Evolutionary conservation across 768 basidiomycete species (phyloP).

Genomic region (Cystofilobasidium macerans): DNA sequence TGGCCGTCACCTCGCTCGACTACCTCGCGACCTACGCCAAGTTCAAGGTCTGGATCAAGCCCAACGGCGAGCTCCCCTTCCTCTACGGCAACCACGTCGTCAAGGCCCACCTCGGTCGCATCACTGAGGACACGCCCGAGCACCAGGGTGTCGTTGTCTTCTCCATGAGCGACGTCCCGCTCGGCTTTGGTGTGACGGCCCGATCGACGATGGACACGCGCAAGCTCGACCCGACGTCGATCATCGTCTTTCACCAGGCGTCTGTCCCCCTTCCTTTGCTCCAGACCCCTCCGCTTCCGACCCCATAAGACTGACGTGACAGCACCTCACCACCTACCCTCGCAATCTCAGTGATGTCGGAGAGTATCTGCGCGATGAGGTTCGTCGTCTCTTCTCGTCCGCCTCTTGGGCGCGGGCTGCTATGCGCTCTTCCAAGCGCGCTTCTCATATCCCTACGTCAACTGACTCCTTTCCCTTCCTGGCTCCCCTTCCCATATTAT

Average conservation of each 20-base stretch:
- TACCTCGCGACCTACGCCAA: conserved; percentile 92
- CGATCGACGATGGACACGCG: conserved; percentile 89
- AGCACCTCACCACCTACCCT: too few species aligned
- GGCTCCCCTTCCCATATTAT: background rate
- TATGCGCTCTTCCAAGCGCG: background rate
- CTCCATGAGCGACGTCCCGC: conserved; percentile 87
- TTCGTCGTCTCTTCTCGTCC: background rate
- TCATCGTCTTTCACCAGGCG: conserved; percentile 98
- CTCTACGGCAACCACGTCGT: conserved; percentile 96
- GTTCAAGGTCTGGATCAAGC: conserved; percentile 99
- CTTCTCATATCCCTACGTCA: too few species aligned
- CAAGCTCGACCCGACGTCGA: conserved; percentile 92
- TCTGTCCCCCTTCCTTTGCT: conserved; percentile 39
- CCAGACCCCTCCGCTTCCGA: conserved; percentile 4
- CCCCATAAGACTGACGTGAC: too few species aligned
- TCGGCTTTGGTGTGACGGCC: conserved; percentile 96
- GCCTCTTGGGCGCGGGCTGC: too few species aligned
- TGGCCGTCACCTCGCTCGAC: conserved; percentile 87
- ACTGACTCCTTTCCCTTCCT: too few species aligned
- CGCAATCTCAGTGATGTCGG: conserved; percentile 72
- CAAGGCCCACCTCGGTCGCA: conserved; percentile 95
- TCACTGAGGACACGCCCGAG: conserved; percentile 97
- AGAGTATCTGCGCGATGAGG: conserved; percentile 95
- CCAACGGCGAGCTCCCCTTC: conserved; percentile 99
- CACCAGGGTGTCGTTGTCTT: conserved; percentile 96